Percentiles rank a stretch among this genome's conserved stretches.
These are phyloP conservation scores for Echinochloa phyllopogon DNA, from an alignment of 176 grass and related monocot genomes.

Conservation along the genomic window DNA sequence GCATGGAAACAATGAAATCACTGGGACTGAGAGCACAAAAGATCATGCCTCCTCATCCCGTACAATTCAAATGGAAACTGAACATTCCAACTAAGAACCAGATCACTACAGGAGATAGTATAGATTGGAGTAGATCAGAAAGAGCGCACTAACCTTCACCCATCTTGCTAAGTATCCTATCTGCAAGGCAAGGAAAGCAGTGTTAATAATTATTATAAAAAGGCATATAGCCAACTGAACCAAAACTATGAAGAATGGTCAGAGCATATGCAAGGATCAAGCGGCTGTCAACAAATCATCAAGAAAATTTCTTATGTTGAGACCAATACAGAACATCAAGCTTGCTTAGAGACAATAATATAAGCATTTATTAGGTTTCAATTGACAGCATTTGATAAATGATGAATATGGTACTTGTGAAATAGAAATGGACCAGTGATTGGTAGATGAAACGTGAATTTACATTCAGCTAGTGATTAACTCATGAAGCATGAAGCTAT, in stretches of 20 bases:
- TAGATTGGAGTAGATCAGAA: not conserved
- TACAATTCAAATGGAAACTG: constrained; percentile 16
- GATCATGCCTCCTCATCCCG: constrained; percentile 17
- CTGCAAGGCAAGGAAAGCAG: constrained; percentile 58
- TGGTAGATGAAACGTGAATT: not conserved
- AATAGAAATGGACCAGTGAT: not conserved
- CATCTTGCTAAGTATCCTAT: constrained; percentile 99
- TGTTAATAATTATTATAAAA: constrained; percentile 18
- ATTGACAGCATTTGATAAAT: not conserved
- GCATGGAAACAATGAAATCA: constrained; percentile 22
- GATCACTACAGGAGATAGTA: not conserved
- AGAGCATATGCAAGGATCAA: not conserved
- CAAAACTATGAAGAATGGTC: constrained; percentile 18
- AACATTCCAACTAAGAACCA: constrained; percentile 14
- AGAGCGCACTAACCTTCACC: constrained; percentile 82
- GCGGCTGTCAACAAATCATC: constrained; percentile 12
- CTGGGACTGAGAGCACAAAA: not conserved
- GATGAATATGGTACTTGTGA: not conserved
- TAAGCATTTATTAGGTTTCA: not conserved
- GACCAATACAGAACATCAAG: not conserved
- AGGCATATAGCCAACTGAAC: constrained; percentile 24
- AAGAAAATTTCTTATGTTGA: constrained; percentile 12
- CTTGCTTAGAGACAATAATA: not conserved
- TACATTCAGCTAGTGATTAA: constrained; percentile 6
- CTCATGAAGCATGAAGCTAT: not conserved